Conservation (phyloP, 1,139 yeast species). For the Geotrichum aggregatum region DNA sequence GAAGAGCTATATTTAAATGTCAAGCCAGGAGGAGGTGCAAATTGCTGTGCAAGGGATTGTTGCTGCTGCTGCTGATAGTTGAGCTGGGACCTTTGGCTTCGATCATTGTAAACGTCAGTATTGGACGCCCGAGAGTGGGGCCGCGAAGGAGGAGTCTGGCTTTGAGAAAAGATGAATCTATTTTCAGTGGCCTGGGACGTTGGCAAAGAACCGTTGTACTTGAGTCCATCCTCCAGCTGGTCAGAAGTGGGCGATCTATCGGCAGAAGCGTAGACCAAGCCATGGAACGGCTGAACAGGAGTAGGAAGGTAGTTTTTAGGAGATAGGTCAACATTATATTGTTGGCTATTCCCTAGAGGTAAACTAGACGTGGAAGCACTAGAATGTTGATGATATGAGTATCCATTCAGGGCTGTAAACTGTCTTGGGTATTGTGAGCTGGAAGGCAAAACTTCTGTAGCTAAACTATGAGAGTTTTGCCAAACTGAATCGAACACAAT, state of each 20-base stretch:
- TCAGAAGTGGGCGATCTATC: no score
- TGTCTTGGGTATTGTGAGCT: conserved; percentile 8
- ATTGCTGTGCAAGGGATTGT: background rate
- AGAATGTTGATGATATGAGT: background rate
- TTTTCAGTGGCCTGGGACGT: background rate
- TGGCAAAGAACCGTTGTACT: conserved; percentile 14
- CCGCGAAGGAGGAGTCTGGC: conserved; percentile 9
- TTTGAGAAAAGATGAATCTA: background rate
- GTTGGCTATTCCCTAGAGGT: background rate
- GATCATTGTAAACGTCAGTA: conserved; percentile 20
- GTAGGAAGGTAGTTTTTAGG: no score
- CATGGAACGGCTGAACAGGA: no score
- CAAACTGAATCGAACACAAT: conserved; percentile 8
- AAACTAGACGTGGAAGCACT: conserved; percentile 13
- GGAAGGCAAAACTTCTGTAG: conserved; percentile 5
- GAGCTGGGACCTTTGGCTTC: no score
- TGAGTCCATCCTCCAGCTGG: conserved; percentile 2
- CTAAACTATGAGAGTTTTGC: conserved; percentile 8
- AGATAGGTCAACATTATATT: no score
- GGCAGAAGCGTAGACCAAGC: no score
- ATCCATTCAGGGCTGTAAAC: background rate
- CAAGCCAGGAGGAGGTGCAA: conserved; percentile 1
- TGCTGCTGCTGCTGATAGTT: conserved; percentile 6
- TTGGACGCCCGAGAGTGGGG: conserved; percentile 19
- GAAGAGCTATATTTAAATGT: conserved; percentile 2